Evolutionary conservation across 2,329 filamentous ascomycete species (phyloP).

Genomic region (Cytospora mali): DNA sequence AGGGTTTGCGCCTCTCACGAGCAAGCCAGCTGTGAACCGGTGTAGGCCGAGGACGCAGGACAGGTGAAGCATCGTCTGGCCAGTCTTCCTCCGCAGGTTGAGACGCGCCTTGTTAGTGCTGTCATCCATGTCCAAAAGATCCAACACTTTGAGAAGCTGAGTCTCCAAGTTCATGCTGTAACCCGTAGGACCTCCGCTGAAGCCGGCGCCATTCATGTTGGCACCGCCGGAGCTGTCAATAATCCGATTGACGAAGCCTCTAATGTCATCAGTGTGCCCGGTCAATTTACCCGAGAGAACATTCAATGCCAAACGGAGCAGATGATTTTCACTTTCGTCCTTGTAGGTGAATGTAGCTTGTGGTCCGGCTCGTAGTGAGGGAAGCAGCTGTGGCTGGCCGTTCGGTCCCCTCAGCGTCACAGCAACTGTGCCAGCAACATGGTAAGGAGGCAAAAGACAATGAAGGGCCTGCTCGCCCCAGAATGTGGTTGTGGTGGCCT

Average conservation of each 20-base stretch:
- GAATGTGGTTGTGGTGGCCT: constrained; percentile 72
- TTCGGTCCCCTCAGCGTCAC: constrained; percentile 67
- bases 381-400: constrained; percentile 38
- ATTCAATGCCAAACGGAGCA: constrained; percentile 68
- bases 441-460: constrained; percentile 73
- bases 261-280: constrained; percentile 62
- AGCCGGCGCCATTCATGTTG: constrained; percentile 37
- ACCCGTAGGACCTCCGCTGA: constrained; percentile 34
- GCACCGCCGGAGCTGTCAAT: constrained; percentile 55
- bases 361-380: constrained; percentile 40
- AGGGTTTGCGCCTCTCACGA: constrained; percentile 77
- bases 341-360: constrained; percentile 71
- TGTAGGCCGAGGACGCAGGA: constrained; percentile 75
- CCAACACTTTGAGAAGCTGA: constrained; percentile 72
- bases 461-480: constrained; percentile 82
- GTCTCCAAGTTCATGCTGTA: constrained; percentile 57
- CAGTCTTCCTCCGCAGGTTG: constrained; percentile 65
- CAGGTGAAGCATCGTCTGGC: constrained; percentile 80
- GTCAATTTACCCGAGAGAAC: constrained; percentile 67
- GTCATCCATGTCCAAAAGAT: constrained; percentile 77
- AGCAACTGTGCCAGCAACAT: constrained; percentile 67
- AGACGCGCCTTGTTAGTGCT: constrained; percentile 68
- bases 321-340: constrained; percentile 69
- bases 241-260: constrained; percentile 64
- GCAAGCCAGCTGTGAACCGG: constrained; percentile 73